A percentile compares a stretch with the other conserved stretches of the same genome.
Conservation (phyloP, 164 flowering plant species). For the Buxus sempervirens region DNA sequence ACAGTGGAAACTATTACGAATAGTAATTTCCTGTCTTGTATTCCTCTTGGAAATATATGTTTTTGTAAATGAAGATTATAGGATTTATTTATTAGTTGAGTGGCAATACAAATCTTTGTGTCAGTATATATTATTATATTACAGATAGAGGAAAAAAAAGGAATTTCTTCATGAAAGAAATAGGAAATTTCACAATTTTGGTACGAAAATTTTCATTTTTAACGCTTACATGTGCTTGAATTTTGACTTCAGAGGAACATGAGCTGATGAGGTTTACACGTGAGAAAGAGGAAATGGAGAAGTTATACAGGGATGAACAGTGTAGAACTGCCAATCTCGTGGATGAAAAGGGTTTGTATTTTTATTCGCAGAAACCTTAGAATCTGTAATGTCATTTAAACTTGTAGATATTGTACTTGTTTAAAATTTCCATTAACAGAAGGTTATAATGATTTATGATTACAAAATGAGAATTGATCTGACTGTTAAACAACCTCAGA, state of each 20-base stretch:
- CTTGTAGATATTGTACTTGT: background rate
- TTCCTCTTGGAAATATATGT: background rate
- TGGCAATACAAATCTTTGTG: background rate
- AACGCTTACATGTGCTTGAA: background rate
- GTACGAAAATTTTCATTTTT: background rate
- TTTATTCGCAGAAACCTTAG: background rate
- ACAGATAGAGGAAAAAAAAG: background rate
- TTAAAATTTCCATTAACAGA: background rate
- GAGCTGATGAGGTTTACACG: conserved; percentile 54
- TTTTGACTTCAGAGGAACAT: conserved; percentile 46
- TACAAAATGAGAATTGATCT: background rate
- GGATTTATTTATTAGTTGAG: background rate
- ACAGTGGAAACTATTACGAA: conserved; percentile 52
- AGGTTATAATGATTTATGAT: background rate
- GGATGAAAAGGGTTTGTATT: conserved; percentile 64
- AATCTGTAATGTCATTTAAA: background rate
- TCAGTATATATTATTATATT: background rate
- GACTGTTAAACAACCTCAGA: background rate
- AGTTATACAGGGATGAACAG: conserved; percentile 40
- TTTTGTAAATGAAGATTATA: background rate
- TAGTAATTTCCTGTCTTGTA: conserved; percentile 39
- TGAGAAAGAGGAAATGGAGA: conserved; percentile 54
- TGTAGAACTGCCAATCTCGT: conserved; percentile 35
- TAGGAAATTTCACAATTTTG: background rate
- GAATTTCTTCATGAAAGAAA: background rate